Conservation (phyloP, 257 asterid species). For the Hygrophila difformis region DNA sequence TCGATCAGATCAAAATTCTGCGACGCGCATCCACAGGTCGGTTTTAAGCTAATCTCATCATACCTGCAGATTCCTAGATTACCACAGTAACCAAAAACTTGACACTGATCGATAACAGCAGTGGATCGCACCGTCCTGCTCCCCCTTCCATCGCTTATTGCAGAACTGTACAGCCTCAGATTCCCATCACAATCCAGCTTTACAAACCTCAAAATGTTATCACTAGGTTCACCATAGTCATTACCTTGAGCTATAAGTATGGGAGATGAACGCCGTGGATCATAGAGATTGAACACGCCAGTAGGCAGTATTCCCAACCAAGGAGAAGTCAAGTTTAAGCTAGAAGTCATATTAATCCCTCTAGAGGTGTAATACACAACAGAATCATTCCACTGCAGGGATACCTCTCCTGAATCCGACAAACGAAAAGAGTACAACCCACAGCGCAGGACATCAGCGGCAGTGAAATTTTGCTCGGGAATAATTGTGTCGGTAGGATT, state of each 20-base stretch:
- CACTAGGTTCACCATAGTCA: constrained; percentile 45
- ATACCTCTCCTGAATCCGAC: constrained; percentile 25
- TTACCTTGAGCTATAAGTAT: constrained; percentile 38
- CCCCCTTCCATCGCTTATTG: constrained; percentile 35
- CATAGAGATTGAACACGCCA: constrained; percentile 41
- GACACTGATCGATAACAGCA: constrained; percentile 67
- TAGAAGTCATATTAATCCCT: constrained; percentile 30
- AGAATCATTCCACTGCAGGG: constrained; percentile 47
- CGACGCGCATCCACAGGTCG: constrained; percentile 60
- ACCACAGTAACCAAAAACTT: constrained; percentile 72
- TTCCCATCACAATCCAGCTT: constrained; percentile 74
- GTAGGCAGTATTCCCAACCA: constrained; percentile 35
- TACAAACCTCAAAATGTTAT: constrained; percentile 37
- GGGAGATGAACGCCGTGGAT: constrained; percentile 29
- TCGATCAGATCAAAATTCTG: constrained; percentile 46
- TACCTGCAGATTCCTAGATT: constrained; percentile 60
- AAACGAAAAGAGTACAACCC: constrained; percentile 48
- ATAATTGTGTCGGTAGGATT: constrained; percentile 63
- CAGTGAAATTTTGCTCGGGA: constrained; percentile 50
- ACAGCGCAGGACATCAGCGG: constrained; percentile 27
- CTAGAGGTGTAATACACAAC: constrained; percentile 32
- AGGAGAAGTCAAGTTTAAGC: constrained; percentile 40
- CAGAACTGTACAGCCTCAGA: constrained; percentile 62
- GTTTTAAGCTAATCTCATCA: constrained; percentile 21
- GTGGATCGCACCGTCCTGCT: constrained; percentile 43